A percentile compares a stretch with the other conserved stretches of the same genome.
Conservation (phyloP, 164 flowering plant species). For the Protea cynaroides region DNA sequence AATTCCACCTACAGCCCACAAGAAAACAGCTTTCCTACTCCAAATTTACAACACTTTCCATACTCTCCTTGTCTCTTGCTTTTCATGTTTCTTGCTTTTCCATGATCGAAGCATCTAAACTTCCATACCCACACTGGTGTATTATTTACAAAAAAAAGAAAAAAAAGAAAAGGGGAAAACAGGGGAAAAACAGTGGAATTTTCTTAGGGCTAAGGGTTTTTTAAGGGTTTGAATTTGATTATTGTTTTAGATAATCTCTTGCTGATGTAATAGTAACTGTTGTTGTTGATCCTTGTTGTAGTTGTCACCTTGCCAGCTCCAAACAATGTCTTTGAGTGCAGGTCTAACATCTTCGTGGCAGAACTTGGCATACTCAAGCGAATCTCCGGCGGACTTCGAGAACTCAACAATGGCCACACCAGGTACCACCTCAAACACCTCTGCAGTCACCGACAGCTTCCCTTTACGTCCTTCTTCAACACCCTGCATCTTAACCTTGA, state of each 20-base stretch:
- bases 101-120: too few species aligned
- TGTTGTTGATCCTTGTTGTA: neutral
- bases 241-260: too few species aligned
- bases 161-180: too few species aligned
- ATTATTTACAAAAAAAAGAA: neutral
- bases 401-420: constrained; percentile 64
- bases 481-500: constrained; percentile 52
- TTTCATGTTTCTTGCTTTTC: too few species aligned
- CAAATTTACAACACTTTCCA: too few species aligned
- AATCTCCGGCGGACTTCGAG: constrained; percentile 62
- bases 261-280: neutral
- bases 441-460: constrained; percentile 55
- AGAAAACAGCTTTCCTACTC: too few species aligned
- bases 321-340: constrained; percentile 69
- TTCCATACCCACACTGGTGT: too few species aligned
- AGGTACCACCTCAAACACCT: constrained; percentile 76
- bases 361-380: constrained; percentile 58
- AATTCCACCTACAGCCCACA: too few species aligned
- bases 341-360: constrained; percentile 68
- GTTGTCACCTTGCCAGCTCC: constrained; percentile 74
- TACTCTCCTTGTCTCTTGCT: too few species aligned
- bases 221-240: neutral
- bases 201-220: too few species aligned
- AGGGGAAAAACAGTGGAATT: neutral
- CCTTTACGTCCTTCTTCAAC: constrained; percentile 62